Evolutionary conservation across 2,329 filamentous ascomycete genomes (phyloP).

Genomic region (Celoporthe dispersa): DNA sequence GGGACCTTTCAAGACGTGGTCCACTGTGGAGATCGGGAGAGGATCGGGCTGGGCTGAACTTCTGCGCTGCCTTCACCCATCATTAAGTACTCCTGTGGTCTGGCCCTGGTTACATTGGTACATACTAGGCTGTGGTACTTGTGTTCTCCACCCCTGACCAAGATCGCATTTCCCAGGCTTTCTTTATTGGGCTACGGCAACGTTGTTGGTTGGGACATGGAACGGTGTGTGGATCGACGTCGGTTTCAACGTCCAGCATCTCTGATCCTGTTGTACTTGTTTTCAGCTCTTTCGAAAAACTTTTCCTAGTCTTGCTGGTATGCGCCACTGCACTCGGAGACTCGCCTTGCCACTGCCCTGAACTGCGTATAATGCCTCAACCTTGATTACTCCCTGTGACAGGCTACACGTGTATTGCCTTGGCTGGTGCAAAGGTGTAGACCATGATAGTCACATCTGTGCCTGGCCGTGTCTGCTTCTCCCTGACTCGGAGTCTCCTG

Average conservation of each 20-base stretch:
- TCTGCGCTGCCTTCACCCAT: background rate
- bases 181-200: slow-evolving; percentile 11
- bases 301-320: background rate
- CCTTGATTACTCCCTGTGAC: background rate
- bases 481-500: background rate
- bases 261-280: background rate
- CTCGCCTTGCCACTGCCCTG: background rate
- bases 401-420: background rate
- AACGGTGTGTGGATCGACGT: background rate
- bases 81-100: no score
- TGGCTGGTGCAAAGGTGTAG: background rate
- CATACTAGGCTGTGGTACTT: background rate
- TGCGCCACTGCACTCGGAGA: background rate
- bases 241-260: slow-evolving; percentile 4
- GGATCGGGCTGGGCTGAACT: background rate
- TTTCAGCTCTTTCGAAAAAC: background rate
- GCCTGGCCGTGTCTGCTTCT: background rate
- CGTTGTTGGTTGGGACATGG: background rate
- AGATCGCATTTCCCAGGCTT: background rate
- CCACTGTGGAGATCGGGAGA: background rate
- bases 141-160: slow-evolving; percentile 3
- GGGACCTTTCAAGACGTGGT: background rate
- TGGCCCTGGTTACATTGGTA: background rate
- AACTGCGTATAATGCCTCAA: background rate
- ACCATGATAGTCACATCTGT: background rate